Percentiles rank a stretch among this genome's conserved stretches.
Evolutionary conservation across 1,284 basidiomycete species (phyloP).

Genomic region (Hemileia vastatrix): DNA sequence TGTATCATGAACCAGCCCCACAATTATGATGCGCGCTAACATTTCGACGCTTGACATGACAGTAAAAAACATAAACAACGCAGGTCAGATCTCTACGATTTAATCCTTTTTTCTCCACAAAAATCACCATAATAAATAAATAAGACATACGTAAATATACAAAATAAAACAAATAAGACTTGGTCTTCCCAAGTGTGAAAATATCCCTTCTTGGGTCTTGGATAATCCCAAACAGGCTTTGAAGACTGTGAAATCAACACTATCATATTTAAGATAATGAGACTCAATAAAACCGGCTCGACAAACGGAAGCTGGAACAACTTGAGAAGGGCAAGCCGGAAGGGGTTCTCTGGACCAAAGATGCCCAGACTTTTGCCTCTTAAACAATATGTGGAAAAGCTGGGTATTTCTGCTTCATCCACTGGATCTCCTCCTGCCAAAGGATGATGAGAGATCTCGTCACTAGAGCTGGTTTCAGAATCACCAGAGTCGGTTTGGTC

Average conservation of each 20-base stretch:
- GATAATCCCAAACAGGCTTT: slow-evolving; percentile 48
- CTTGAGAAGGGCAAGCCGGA: slow-evolving; percentile 58
- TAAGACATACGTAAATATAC: slow-evolving; percentile 70
- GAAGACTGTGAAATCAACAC: slow-evolving; percentile 72
- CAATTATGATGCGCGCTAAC: no score
- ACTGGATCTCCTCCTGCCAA: slow-evolving; percentile 11
- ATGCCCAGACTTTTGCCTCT: slow-evolving; percentile 71
- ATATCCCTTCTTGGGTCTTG: slow-evolving; percentile 54
- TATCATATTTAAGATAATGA: slow-evolving; percentile 76
- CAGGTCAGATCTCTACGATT: no score
- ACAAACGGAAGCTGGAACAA: slow-evolving; percentile 60
- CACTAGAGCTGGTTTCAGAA: no score
- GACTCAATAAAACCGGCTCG: slow-evolving; percentile 69
- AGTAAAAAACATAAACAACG: no score
- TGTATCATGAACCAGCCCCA: no score
- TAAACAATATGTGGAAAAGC: slow-evolving; percentile 48
- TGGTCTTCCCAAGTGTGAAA: slow-evolving; percentile 83
- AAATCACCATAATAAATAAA: no score
- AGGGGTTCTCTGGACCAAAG: slow-evolving; percentile 58
- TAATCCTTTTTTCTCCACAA: no score
- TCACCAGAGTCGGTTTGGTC: no score
- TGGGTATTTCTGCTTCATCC: slow-evolving; percentile 25
- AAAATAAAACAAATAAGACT: slow-evolving; percentile 69
- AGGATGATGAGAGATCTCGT: background rate
- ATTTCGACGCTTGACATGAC: no score